A percentile compares a stretch with the other conserved stretches of the same genome.
Conservation (phyloP, 768 basidiomycete species). For the Phaffia tasmanica region DNA sequence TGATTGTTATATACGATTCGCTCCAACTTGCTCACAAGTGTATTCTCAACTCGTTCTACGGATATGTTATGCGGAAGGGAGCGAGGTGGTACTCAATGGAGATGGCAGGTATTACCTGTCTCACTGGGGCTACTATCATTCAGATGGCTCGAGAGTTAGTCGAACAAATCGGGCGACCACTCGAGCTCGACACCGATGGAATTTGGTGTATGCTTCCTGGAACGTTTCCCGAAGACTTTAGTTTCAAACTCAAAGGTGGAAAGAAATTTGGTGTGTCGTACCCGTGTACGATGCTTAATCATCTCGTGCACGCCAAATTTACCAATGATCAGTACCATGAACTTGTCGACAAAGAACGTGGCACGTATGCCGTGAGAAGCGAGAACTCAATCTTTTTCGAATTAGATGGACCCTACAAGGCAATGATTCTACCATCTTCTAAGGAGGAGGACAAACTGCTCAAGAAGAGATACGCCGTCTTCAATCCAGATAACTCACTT, state of each 20-base stretch:
- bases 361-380: slow-evolving; percentile 70
- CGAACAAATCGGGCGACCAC: slow-evolving; percentile 91
- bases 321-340: slow-evolving; percentile 98
- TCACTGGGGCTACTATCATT: slow-evolving; percentile 94
- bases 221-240: slow-evolving; percentile 95
- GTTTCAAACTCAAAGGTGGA: slow-evolving; percentile 76
- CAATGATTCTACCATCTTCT: slow-evolving; percentile 97
- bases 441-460: slow-evolving; percentile 98
- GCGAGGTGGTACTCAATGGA: slow-evolving; percentile 99
- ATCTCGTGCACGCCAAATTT: slow-evolving; percentile 86
- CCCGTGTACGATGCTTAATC: slow-evolving; percentile 98
- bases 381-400: slow-evolving; percentile 99
- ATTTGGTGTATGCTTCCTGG: slow-evolving; percentile 99
- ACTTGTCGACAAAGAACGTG: slow-evolving; percentile 62
- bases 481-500: slow-evolving; percentile 93
- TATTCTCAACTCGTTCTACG: slow-evolving; percentile 99
- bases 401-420: slow-evolving; percentile 93
- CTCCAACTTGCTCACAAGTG: slow-evolving; percentile 98
- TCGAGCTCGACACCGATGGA: slow-evolving; percentile 96
- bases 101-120: slow-evolving; percentile 98
- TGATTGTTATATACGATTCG: slow-evolving; percentile 97
- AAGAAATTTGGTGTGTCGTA: slow-evolving; percentile 85
- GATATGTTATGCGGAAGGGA: slow-evolving; percentile 99
- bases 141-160: slow-evolving; percentile 97
- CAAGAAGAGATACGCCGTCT: slow-evolving; percentile 98